These are phyloP conservation scores for Seminavis robusta DNA, from an alignment of 108 stramenopile genomes.

Conservation along the genomic window DNA sequence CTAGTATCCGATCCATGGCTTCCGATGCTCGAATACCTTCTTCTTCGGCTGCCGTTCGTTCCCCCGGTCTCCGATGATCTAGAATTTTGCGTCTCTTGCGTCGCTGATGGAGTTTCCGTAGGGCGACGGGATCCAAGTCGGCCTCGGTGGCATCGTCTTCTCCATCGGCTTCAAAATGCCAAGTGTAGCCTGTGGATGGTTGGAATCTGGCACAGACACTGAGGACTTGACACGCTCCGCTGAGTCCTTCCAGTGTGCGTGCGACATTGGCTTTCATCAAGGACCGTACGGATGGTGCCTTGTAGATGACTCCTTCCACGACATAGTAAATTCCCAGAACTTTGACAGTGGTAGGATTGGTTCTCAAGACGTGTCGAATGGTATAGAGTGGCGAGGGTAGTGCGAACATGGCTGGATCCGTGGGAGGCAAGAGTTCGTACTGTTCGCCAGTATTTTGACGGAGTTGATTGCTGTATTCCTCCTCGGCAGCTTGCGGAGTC, in stretches of 20 bases:
- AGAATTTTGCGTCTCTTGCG: slow-evolving; percentile 56
- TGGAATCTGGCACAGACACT: slow-evolving; percentile 71
- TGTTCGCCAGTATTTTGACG: slow-evolving; percentile 70
- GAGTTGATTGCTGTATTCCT: slow-evolving; percentile 62
- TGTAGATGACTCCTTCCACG: slow-evolving; percentile 86
- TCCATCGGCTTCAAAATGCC: slow-evolving; percentile 60
- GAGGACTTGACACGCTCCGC: slow-evolving; percentile 65
- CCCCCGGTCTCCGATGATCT: slow-evolving; percentile 73
- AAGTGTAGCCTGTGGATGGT: slow-evolving; percentile 75
- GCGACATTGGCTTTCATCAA: slow-evolving; percentile 79
- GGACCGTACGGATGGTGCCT: slow-evolving; percentile 67
- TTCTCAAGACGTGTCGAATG: slow-evolving; percentile 72
- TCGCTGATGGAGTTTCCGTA: slow-evolving; percentile 50
- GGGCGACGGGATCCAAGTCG: slow-evolving; percentile 40
- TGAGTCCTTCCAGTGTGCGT: slow-evolving; percentile 58
- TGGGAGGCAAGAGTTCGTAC: slow-evolving; percentile 72
- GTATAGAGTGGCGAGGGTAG: slow-evolving; percentile 75
- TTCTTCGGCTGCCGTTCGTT: slow-evolving; percentile 79
- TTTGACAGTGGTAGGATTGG: slow-evolving; percentile 48
- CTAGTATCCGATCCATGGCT: slow-evolving; percentile 79
- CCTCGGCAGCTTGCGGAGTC: slow-evolving; percentile 68
- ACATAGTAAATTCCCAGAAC: slow-evolving; percentile 82
- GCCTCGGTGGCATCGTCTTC: slow-evolving; percentile 34
- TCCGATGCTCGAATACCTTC: slow-evolving; percentile 79
- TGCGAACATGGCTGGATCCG: slow-evolving; percentile 41